Base-by-base conservation (phyloP, 106 monocot species). In the Acorus gramineus region DNA sequence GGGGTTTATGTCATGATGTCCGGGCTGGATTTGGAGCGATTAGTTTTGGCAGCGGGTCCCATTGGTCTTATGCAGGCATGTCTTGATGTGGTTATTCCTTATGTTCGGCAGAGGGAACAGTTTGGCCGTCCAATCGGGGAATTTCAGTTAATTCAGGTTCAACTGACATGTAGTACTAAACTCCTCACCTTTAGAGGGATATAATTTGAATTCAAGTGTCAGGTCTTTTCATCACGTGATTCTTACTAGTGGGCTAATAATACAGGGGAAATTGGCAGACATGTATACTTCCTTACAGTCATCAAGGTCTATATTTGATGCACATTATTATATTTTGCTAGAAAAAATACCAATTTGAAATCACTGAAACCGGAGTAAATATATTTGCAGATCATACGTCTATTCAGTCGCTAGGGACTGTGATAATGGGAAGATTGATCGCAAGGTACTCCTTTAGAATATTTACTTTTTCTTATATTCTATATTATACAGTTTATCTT, bases 1-100 rank as follows among this genome's bases (percentile, higher is more conserved):
- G 95, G 95, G 58, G 95, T 96, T 68, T 96, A 96, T 85, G 90
- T 96, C 58, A 82, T 96, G 90, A 96, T 96, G 95, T 96, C 95
- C 4, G 95, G 95, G 66, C 70, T 96, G 47, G 95, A 96, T 84
- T 78, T 96, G 57, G 95, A 96, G 62, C 90, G 95, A 69, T 87
- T 96, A 76, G 95, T 96, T 60, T 75, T 96, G 59, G 87, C 95
- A 57, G 90, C 82, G 59, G 90, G 95, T 14, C 90, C 95, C 47
- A 68, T 96, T 67, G 95, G 95, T 57, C 86, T 96, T 57, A 96
- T 96, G 95, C 95, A 96, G 62, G 86, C 95, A 14, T 96, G 90
- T 70, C 80, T 96, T 46, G 95, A 96, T 78, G 90, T 70, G 46
- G 85, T 66, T 55, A 61, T 87, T 76, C 95, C 95, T 53, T 96